Conservation (phyloP, 2,329 filamentous ascomycete genomes). For the Coniella vitis region DNA sequence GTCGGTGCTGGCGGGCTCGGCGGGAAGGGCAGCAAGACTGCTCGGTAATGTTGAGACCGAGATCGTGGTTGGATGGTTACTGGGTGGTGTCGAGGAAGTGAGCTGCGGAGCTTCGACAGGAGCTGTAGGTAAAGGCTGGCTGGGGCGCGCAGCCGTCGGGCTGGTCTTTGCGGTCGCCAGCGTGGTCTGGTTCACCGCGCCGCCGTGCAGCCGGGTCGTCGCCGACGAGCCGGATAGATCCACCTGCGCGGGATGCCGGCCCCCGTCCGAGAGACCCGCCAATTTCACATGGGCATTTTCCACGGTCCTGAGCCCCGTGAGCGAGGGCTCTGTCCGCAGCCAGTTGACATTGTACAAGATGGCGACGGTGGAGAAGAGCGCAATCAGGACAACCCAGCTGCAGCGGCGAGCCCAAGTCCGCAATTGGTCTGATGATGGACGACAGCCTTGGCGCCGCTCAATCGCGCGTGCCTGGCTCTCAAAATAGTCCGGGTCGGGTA, state of each 20-base stretch:
- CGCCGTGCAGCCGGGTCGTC: neutral
- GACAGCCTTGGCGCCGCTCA: neutral
- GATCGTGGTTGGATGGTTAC: no score
- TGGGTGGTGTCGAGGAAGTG: no score
- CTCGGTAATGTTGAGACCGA: no score
- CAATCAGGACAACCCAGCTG: slow-evolving; percentile 2
- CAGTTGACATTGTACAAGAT: slow-evolving; percentile 4
- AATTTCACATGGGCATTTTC: slow-evolving; percentile 3
- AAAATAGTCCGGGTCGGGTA: slow-evolving; percentile 13
- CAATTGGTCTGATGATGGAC: neutral
- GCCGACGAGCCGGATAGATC: neutral
- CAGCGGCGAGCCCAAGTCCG: slow-evolving; percentile 7
- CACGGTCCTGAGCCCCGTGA: neutral
- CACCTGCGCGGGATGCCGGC: neutral
- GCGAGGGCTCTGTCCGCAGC: neutral
- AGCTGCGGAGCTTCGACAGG: no score
- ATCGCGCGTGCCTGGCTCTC: slow-evolving; percentile 8
- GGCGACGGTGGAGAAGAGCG: slow-evolving; percentile 8
- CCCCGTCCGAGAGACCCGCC: neutral
- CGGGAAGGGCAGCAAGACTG: neutral
- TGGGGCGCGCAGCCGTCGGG: neutral
- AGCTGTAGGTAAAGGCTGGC: no score
- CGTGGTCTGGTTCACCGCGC: neutral
- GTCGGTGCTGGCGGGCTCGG: neutral
- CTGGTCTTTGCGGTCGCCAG: neutral